Percentiles rank a stretch among this genome's conserved stretches.
These are phyloP conservation scores for Penicillium egyptiacum DNA, from an alignment of 495 filamentous ascomycete genomes.

Conservation along the genomic window DNA sequence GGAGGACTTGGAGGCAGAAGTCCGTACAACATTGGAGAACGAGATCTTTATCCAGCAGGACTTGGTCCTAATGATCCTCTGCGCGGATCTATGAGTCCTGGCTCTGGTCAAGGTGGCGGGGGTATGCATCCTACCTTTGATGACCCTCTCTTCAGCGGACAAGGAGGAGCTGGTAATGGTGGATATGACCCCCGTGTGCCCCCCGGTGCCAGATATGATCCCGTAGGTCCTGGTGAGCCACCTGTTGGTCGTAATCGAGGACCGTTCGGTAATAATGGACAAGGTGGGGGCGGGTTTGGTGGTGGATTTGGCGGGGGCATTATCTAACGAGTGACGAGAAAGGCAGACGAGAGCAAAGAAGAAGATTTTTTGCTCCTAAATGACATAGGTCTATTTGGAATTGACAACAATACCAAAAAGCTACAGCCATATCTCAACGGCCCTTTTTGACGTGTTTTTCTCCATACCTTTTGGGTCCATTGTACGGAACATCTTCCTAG, in stretches of 20 bases:
- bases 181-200: constrained; percentile 49
- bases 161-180: constrained; percentile 39
- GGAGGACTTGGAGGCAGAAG: constrained; percentile 50
- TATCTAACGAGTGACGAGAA: constrained; percentile 46
- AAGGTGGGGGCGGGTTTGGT: constrained; percentile 51
- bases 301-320: constrained; percentile 68
- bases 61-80: constrained; percentile 84
- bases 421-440: neutral
- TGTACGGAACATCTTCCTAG: neutral
- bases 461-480: neutral
- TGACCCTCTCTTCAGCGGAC: constrained; percentile 80
- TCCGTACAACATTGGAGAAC: constrained; percentile 69
- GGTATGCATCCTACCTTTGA: constrained; percentile 98
- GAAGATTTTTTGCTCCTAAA: neutral
- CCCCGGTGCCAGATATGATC: constrained; percentile 72
- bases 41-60: constrained; percentile 85
- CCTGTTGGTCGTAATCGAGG: constrained; percentile 50
- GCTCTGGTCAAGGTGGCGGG: constrained; percentile 54
- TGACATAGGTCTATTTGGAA: neutral
- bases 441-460: neutral
- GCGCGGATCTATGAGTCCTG: constrained; percentile 59
- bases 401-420: neutral
- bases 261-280: constrained; percentile 38
- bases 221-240: constrained; percentile 70
- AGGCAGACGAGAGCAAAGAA: neutral